These are phyloP conservation scores for Isoetes taiwanensis DNA, from an alignment of 75 land plant genomes.

Conservation along the genomic window DNA sequence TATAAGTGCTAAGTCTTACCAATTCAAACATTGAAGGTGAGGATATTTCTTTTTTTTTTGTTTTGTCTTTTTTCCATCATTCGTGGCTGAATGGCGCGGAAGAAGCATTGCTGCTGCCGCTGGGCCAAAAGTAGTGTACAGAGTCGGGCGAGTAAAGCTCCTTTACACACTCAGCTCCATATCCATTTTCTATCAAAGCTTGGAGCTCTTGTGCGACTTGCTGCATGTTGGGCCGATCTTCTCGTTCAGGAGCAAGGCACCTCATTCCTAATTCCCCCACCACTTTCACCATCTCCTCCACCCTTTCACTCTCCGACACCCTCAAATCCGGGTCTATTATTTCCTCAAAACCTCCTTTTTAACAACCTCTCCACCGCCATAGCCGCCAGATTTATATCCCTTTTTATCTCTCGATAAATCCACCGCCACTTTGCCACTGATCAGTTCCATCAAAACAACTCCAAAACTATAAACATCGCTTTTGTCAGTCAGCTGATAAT, in stretches of 20 bases:
- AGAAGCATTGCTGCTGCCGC: too few species aligned
- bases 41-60: too few species aligned
- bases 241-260: not conserved
- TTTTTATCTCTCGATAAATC: not conserved
- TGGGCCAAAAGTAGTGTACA: too few species aligned
- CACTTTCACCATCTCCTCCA: not conserved
- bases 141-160: too few species aligned
- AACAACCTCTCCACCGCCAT: not conserved
- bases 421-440: constrained; percentile 1
- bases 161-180: too few species aligned
- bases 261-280: not conserved
- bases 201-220: too few species aligned
- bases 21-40: too few species aligned
- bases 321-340: not conserved
- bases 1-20: too few species aligned
- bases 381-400: not conserved
- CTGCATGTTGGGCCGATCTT: not conserved
- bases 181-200: too few species aligned
- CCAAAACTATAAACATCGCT: constrained; percentile 9
- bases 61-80: too few species aligned
- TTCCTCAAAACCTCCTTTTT: not conserved
- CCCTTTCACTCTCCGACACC: not conserved
- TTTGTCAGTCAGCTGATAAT: constrained; percentile 3
- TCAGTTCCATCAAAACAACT: not conserved
- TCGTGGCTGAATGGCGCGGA: too few species aligned